Conservation (phyloP, 169 alveolate genomes). For the Plasmodium relictum region DNA sequence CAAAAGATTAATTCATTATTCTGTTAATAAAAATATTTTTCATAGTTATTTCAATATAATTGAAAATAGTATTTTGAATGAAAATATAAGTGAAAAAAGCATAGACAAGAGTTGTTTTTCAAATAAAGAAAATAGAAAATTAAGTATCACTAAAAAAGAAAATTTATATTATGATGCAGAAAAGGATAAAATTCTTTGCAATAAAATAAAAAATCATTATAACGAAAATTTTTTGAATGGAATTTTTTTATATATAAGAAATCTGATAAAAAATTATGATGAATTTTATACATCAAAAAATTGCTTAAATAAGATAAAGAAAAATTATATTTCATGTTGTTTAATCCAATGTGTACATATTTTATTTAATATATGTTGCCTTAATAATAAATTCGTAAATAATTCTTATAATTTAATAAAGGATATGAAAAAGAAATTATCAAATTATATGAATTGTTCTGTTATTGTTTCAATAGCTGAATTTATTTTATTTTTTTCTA, state of each 20-base stretch:
- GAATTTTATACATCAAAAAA: background rate
- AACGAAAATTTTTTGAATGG: slow-evolving; percentile 29
- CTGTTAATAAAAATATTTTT: slow-evolving; percentile 32
- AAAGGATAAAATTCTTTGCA: background rate
- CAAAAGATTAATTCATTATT: slow-evolving; percentile 14
- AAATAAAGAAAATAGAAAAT: background rate
- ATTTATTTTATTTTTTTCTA: slow-evolving; percentile 54
- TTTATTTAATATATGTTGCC: slow-evolving; percentile 18
- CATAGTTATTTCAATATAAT: background rate
- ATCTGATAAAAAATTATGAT: slow-evolving; percentile 29
- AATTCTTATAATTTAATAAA: slow-evolving; percentile 28
- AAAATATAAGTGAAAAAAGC: slow-evolving; percentile 2
- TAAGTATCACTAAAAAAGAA: slow-evolving; percentile 15
- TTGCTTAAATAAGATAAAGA: background rate
- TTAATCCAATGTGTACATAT: slow-evolving; percentile 32
- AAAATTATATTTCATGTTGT: slow-evolving; percentile 38
- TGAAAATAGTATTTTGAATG: slow-evolving; percentile 22
- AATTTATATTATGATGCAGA: background rate
- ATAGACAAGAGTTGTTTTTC: background rate
- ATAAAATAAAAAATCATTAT: slow-evolving; percentile 23
- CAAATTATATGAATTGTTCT: slow-evolving; percentile 17
- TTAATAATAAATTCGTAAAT: slow-evolving; percentile 12
- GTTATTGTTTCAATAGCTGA: slow-evolving; percentile 27
- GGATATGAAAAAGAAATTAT: slow-evolving; percentile 23
- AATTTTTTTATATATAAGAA: slow-evolving; percentile 31